Percentiles rank a stretch among this genome's conserved stretches.
Evolutionary conservation across 2,329 filamentous ascomycete genomes (phyloP).

Genomic region (Pseudopyricularia cyperi): DNA sequence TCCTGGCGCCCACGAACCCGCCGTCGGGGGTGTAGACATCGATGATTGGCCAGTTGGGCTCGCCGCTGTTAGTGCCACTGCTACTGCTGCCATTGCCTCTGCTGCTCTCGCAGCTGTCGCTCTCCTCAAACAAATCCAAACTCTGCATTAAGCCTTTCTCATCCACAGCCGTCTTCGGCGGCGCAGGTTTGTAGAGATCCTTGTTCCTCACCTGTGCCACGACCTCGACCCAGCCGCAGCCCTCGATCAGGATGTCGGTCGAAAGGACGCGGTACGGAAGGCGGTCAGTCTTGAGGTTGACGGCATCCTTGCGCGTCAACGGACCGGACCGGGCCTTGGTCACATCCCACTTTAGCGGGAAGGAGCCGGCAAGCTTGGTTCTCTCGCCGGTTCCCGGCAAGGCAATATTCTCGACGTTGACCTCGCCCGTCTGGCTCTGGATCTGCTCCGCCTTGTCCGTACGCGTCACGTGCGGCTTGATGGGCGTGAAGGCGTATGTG

Average conservation of each 20-base stretch:
- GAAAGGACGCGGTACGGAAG: conserved; percentile 72
- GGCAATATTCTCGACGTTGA: conserved; percentile 51
- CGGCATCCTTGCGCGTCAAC: conserved; percentile 49
- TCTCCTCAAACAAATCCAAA: conserved; percentile 14
- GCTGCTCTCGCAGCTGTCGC: conserved; percentile 5
- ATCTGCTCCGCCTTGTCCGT: conserved; percentile 69
- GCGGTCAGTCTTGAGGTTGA: conserved; percentile 48
- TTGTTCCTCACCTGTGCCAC: conserved; percentile 63
- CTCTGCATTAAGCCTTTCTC: conserved; percentile 11
- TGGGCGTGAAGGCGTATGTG: conserved; percentile 74
- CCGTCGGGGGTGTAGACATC: conserved; percentile 81
- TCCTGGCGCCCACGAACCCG: conserved; percentile 56
- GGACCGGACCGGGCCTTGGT: conserved; percentile 68
- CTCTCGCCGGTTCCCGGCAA: conserved; percentile 40
- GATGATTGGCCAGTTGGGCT: conserved; percentile 51
- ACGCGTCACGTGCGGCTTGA: conserved; percentile 62
- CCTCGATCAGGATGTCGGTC: conserved; percentile 79
- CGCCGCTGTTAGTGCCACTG: conserved; percentile 6
- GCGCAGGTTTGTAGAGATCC: conserved; percentile 20
- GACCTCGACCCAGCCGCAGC: conserved; percentile 87
- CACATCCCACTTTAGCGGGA: conserved; percentile 67
- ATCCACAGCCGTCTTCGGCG: conserved; percentile 10
- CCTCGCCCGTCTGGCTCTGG: conserved; percentile 48
- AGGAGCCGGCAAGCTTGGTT: conserved; percentile 60
- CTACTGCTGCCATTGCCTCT: conserved; percentile 8